Evolutionary conservation across 495 filamentous ascomycete species (phyloP).

Genomic region (Recurvomyces mirabilis): DNA sequence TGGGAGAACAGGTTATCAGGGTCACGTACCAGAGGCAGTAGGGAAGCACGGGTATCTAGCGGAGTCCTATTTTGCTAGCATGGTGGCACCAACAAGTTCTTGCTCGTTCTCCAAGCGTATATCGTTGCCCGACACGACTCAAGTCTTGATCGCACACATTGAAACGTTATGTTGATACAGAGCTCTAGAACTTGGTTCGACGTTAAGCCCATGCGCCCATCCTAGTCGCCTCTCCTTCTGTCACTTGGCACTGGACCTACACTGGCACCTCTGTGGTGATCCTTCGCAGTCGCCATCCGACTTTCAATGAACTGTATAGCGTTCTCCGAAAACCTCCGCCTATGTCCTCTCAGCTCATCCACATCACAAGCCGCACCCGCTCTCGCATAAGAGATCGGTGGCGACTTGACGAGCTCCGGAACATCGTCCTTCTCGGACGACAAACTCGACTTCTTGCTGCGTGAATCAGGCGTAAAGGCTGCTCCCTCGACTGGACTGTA

Average conservation of each 20-base stretch:
- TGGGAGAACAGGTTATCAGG: slow-evolving; percentile 55
- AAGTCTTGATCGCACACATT: too few species aligned
- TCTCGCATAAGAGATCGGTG: not conserved
- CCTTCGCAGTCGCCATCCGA: slow-evolving; percentile 1
- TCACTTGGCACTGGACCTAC: not conserved
- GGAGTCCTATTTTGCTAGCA: too few species aligned
- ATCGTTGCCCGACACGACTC: too few species aligned
- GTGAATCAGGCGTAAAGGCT: not conserved
- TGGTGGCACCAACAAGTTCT: too few species aligned
- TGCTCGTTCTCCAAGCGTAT: too few species aligned
- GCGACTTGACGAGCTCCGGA: not conserved
- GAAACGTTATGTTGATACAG: too few species aligned
- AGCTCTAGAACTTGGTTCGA: too few species aligned
- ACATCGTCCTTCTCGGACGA: slow-evolving; percentile 6
- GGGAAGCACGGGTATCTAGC: too few species aligned
- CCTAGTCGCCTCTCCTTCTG: not conserved
- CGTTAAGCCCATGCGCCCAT: too few species aligned
- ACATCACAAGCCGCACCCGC: not conserved
- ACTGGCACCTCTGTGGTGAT: slow-evolving; percentile 3
- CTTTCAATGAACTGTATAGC: slow-evolving; percentile 15
- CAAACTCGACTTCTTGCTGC: not conserved
- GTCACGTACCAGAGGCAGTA: slow-evolving; percentile 75
- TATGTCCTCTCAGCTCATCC: too few species aligned
- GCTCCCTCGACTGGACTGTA: too few species aligned
- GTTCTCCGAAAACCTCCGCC: slow-evolving; percentile 15